These are phyloP conservation scores for Pistacia atlantica DNA, from an alignment of 345 rosid genomes.

Conservation along the genomic window DNA sequence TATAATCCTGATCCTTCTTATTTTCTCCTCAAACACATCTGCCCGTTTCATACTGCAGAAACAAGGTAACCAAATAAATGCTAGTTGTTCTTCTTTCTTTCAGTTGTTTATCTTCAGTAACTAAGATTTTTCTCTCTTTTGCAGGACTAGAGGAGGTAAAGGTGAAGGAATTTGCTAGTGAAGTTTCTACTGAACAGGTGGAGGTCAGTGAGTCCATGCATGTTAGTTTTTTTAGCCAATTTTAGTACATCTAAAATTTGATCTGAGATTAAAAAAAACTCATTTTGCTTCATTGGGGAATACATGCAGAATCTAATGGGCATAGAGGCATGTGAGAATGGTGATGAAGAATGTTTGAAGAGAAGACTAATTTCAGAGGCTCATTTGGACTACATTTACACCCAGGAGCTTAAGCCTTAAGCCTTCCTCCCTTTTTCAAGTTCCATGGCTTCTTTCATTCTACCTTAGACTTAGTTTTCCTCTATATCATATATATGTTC, in stretches of 20 bases:
- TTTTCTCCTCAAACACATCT: conserved; percentile 33
- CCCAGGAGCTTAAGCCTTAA: conserved; percentile 72
- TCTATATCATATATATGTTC: background rate
- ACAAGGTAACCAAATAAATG: conserved; percentile 22
- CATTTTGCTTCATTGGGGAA: background rate
- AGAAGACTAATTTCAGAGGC: conserved; percentile 64
- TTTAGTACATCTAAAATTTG: background rate
- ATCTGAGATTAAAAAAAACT: background rate
- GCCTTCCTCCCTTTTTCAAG: background rate
- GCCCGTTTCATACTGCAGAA: conserved; percentile 34
- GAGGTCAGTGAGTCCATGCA: conserved; percentile 32
- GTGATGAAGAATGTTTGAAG: conserved; percentile 63
- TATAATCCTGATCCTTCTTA: conserved; percentile 28
- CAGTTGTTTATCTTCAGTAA: background rate
- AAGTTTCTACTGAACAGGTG: conserved; percentile 22
- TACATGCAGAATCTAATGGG: conserved; percentile 51
- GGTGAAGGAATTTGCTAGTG: conserved; percentile 23
- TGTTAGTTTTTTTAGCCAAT: conserved; percentile 25
- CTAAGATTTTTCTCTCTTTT: background rate
- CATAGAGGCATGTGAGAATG: conserved; percentile 45
- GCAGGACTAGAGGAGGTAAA: conserved; percentile 37
- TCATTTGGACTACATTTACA: conserved; percentile 92
- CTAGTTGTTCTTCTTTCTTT: background rate
- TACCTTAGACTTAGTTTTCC: background rate
- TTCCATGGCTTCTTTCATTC: background rate